A percentile compares a stretch with the other conserved stretches of the same genome.
These are phyloP conservation scores for Pichia sp. DNA, from an alignment of 1,139 yeast genomes.

Conservation along the genomic window DNA sequence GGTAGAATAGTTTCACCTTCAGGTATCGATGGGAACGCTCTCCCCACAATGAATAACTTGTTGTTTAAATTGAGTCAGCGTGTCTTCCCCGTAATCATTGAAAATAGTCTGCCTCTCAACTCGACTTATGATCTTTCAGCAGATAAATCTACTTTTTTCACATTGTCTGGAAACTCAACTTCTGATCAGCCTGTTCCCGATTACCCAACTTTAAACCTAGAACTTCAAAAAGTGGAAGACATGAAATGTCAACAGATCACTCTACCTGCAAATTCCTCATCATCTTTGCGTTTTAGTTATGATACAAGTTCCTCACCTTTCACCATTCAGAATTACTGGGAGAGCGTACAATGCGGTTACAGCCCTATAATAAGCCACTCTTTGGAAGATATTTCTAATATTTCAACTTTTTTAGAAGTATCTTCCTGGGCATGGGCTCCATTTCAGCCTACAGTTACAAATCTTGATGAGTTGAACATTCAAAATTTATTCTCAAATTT, in stretches of 20 bases:
- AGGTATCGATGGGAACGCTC: conserved; percentile 21
- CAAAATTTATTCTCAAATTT: not conserved
- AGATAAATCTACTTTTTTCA: conserved; percentile 18
- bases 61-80: conserved; percentile 38
- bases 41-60: conserved; percentile 41
- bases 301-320: conserved; percentile 32
- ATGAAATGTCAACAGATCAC: not conserved
- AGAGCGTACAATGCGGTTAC: conserved; percentile 50
- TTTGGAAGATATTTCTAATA: conserved; percentile 28
- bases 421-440: conserved; percentile 72
- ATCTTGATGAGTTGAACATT: conserved; percentile 9
- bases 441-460: conserved; percentile 43
- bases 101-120: conserved; percentile 29
- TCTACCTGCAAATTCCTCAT: not conserved
- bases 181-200: not conserved
- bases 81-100: conserved; percentile 36
- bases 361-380: conserved; percentile 53
- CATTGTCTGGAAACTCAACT: not conserved
- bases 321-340: conserved; percentile 33
- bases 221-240: not conserved
- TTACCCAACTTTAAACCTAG: not conserved
- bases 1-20: conserved; percentile 12
- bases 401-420: conserved; percentile 32
- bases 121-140: conserved; percentile 24
- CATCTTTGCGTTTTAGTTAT: conserved; percentile 24